Evolutionary conservation across 768 basidiomycete species (phyloP).

Genomic region (Pilatotrama ljubarskyi): DNA sequence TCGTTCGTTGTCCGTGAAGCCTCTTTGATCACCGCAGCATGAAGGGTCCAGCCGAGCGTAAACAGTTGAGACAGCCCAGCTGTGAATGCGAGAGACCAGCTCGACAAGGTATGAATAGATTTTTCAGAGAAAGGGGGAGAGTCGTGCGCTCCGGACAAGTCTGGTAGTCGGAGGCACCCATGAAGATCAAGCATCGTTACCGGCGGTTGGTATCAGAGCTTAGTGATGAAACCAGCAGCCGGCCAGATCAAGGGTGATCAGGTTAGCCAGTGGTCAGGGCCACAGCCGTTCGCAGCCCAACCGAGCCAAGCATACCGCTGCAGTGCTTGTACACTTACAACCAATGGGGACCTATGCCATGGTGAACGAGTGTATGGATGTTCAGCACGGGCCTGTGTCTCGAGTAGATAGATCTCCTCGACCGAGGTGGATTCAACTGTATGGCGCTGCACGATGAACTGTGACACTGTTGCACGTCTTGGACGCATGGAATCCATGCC

Average conservation of each 20-base stretch:
- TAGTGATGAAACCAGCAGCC: constrained; percentile 3
- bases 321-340: background rate
- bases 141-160: background rate
- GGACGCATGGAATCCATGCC: no score
- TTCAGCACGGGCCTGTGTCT: no score
- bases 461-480: no score
- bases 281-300: constrained; percentile 11
- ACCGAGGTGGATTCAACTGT: no score
- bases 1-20: background rate
- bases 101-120: constrained; percentile 18
- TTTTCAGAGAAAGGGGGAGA: background rate
- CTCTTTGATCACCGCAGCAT: constrained; percentile 1
- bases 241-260: constrained; percentile 9
- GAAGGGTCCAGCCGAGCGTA: constrained; percentile 2
- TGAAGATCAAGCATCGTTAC: constrained; percentile 2
- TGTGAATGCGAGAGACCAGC: constrained; percentile 29
- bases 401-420: no score
- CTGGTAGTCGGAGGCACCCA: constrained; percentile 5
- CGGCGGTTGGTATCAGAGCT: background rate
- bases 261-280: constrained; percentile 1
- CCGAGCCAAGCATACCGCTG: constrained; percentile 3
- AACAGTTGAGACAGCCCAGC: constrained; percentile 22
- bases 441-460: no score
- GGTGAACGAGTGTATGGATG: no score
- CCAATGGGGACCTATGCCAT: no score